Evolutionary conservation across 2,329 filamentous ascomycete genomes (phyloP), one percentile per base, ranked within the genome.

Genomic region (Amauroascus niger): DNA sequence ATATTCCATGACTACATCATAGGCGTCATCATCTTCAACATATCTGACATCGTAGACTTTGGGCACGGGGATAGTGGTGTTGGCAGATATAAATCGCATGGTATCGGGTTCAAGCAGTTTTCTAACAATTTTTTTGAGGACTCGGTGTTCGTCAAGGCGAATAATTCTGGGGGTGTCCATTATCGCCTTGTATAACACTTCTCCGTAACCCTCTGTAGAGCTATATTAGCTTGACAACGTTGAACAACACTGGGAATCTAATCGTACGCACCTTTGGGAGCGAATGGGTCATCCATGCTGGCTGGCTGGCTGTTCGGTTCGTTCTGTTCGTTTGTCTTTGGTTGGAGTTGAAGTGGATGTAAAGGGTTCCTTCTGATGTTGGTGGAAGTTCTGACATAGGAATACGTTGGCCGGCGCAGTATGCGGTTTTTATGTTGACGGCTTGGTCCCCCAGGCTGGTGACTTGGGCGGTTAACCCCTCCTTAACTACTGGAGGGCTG

Each of bases 31-130:
- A 26, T 16, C 45, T 3, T 13, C n/a, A 14, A 9, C 45, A 18
- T 3, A 18, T 14, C n/a, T 48, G 3, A 30, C 37, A 9, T 30
- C 50, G 20, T 45, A 47, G 16, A 53, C 41, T 39, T 53, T 53
- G 22, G 50, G 50, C 24, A 53, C 41, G 9, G 50, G 50, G 20
- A 53, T 47, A 37, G 40, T 47, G 11, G 50, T 53, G 26, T 44
- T 22, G 7, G 22, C 24, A 8, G 50, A 30, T 14, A 53, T 37
- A 24, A 53, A 53, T 24, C 47, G 2, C 50, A 53, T 47, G 14
- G 50, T 26, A 28, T 53, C 39, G 30, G 6, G 37, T 26, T 53
- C 50, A 39, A 2, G 4, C 4, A 6, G 2, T 11, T 22, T 7
- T 9, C 22, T 8, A 18, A 20, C 11, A 2, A 3, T 20, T 33